Conservation (phyloP, 352 stramenopile species). For the Globisporangium sylvaticum region DNA sequence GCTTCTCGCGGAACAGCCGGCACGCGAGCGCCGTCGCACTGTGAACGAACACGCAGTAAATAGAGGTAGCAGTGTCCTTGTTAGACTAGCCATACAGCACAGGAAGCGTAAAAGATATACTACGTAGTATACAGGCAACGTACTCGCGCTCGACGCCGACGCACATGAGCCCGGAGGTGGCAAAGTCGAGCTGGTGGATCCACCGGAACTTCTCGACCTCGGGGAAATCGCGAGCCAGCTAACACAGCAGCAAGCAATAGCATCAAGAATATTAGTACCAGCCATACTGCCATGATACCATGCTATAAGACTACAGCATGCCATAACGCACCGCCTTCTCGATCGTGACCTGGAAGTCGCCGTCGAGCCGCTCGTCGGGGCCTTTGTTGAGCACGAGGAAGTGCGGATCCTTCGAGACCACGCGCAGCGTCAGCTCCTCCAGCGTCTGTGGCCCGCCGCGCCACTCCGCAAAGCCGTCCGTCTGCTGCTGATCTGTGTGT, state of each 20-base stretch:
- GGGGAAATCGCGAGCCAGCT: slow-evolving; percentile 69
- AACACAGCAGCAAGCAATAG: not conserved
- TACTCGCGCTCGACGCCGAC: slow-evolving; percentile 72
- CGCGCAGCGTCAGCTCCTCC: slow-evolving; percentile 45
- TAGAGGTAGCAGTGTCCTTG: not conserved
- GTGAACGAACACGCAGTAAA: not conserved
- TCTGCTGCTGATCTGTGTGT: not conserved
- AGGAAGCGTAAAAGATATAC: too few relatives aligned
- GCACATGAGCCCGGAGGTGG: slow-evolving; percentile 83
- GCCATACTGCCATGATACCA: not conserved
- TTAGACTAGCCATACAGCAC: not conserved
- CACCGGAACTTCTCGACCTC: slow-evolving; percentile 81
- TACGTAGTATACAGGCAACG: slow-evolving; percentile 7
- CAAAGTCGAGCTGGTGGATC: slow-evolving; percentile 91
- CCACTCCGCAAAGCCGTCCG: slow-evolving; percentile 13
- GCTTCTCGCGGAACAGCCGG: slow-evolving; percentile 74
- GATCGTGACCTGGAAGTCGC: slow-evolving; percentile 85
- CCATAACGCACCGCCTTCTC: slow-evolving; percentile 69
- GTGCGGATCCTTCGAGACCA: slow-evolving; percentile 42
- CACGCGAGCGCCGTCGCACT: slow-evolving; percentile 66
- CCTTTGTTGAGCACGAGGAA: slow-evolving; percentile 83
- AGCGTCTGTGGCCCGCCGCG: slow-evolving; percentile 56
- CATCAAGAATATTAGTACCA: not conserved
- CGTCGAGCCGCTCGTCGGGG: slow-evolving; percentile 80
- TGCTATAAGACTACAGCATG: not conserved